Conservation (phyloP, 345 rosid species). For the Stellera chamaejasme region DNA sequence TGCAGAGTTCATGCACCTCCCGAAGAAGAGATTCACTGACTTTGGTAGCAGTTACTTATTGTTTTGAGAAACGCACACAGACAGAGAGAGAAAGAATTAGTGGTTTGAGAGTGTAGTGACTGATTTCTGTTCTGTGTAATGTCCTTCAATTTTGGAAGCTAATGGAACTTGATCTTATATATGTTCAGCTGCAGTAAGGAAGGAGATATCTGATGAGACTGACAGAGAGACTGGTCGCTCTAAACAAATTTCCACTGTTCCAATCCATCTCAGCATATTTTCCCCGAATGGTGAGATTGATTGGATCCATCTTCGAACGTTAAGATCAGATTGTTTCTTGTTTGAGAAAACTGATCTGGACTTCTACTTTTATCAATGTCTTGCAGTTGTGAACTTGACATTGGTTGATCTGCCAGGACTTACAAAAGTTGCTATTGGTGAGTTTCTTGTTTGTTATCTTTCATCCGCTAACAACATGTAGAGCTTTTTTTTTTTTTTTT, state of each 20-base stretch:
- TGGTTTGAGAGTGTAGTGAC: neutral
- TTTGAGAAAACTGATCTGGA: neutral
- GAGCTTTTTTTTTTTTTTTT: conserved; percentile 4
- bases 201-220: conserved; percentile 91
- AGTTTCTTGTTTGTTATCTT: conserved; percentile 13
- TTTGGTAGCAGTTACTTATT: conserved; percentile 34
- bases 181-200: conserved; percentile 68
- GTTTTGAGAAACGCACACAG: conserved; percentile 6
- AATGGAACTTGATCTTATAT: conserved; percentile 11
- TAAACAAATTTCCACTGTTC: conserved; percentile 81
- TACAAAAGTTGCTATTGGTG: conserved; percentile 96
- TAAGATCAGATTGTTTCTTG: too few relatives aligned
- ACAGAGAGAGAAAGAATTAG: neutral
- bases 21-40: conserved; percentile 76
- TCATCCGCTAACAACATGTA: neutral
- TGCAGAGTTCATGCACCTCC: conserved; percentile 96
- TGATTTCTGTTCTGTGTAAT: neutral
- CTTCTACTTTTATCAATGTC: neutral
- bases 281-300: conserved; percentile 80
- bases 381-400: conserved; percentile 91
- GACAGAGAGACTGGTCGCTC: conserved; percentile 90
- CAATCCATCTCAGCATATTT: conserved; percentile 88
- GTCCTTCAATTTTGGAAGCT: conserved; percentile 3
- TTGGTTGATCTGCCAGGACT: conserved; percentile 95
- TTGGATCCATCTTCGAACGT: neutral